These are phyloP conservation scores for Gonapodya prolifera DNA, from an alignment of 192 early-diverging fungal species.

Conservation along the genomic window DNA sequence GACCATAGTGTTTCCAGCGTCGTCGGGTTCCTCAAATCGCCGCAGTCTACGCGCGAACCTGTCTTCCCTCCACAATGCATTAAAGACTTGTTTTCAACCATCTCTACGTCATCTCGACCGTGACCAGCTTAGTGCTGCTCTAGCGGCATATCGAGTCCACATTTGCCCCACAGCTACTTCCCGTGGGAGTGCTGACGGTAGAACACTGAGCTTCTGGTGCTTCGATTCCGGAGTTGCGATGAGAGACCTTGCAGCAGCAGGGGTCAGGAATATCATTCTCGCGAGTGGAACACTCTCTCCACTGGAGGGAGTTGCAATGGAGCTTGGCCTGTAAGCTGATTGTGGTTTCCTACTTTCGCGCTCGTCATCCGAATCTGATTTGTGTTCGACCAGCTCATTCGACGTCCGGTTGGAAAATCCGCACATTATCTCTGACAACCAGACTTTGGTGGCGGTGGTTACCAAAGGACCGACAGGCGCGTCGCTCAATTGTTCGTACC, in stretches of 20 bases:
- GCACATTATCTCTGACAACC: slow-evolving; percentile 51
- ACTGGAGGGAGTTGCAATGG: slow-evolving; percentile 37
- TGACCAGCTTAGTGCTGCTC: not conserved
- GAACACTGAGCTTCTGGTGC: slow-evolving; percentile 47
- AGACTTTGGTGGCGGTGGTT: slow-evolving; percentile 43
- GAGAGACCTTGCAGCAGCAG: slow-evolving; percentile 21
- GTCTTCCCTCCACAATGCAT: not conserved
- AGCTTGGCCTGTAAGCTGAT: slow-evolving; percentile 31
- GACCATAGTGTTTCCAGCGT: too few species aligned
- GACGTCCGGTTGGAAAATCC: slow-evolving; percentile 31
- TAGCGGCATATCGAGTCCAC: not conserved
- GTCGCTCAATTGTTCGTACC: slow-evolving; percentile 32
- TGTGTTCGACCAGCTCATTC: slow-evolving; percentile 16
- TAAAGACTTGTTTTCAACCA: not conserved
- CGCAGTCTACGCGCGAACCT: not conserved
- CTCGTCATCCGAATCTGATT: slow-evolving; percentile 3
- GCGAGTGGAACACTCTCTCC: slow-evolving; percentile 50
- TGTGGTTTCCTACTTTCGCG: not conserved
- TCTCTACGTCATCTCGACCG: not conserved
- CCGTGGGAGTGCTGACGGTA: not conserved
- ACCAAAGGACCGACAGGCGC: slow-evolving; percentile 26
- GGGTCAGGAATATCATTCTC: slow-evolving; percentile 35
- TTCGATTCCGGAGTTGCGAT: slow-evolving; percentile 45
- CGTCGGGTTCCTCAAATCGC: not conserved
- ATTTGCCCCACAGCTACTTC: not conserved